phyloP scores from a whole-genome alignment of 495 filamentous ascomycete species.

The Lasiosphaeria hispida region DNA sequence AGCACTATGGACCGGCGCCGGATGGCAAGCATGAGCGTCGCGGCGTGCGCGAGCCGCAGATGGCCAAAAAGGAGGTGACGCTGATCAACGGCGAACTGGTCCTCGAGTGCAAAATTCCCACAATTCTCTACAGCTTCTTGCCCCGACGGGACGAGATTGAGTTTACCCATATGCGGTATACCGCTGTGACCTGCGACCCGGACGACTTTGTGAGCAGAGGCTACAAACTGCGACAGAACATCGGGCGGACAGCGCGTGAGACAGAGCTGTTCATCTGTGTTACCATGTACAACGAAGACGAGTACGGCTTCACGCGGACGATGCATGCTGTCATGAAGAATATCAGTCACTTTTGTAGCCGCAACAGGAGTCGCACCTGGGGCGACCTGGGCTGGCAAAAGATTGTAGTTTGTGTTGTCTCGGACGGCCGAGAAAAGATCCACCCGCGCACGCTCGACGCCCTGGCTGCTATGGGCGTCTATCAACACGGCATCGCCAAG shows the following conservation, averaged over 20 bases:
- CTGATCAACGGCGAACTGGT: slow-evolving; percentile 97
- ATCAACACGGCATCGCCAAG: slow-evolving; percentile 98
- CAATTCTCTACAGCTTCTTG: slow-evolving; percentile 92
- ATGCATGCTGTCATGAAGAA: slow-evolving; percentile 99
- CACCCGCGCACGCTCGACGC: slow-evolving; percentile 93
- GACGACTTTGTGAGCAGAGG: slow-evolving; percentile 86
- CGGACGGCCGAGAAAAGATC: slow-evolving; percentile 90
- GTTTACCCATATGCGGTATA: slow-evolving; percentile 99
- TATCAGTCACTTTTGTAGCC: slow-evolving; percentile 91
- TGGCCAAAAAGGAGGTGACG: slow-evolving; percentile 89
- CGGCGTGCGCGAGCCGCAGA: slow-evolving; percentile 80
- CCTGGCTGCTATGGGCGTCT: slow-evolving; percentile 97
- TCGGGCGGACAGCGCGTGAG: slow-evolving; percentile 78
- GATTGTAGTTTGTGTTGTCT: slow-evolving; percentile 95
- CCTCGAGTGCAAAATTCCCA: slow-evolving; percentile 97
- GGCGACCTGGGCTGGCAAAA: slow-evolving; percentile 98
- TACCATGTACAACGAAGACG: slow-evolving; percentile 99
- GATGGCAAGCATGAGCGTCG: slow-evolving; percentile 78
- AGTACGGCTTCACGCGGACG: slow-evolving; percentile 91
- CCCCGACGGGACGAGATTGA: slow-evolving; percentile 89
- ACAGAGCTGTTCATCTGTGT: slow-evolving; percentile 98
- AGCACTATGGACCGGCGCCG: slow-evolving; percentile 86
- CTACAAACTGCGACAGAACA: slow-evolving; percentile 95
- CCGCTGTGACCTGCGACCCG: slow-evolving; percentile 97
- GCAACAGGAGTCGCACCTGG: slow-evolving; percentile 91